Conservation (phyloP, 2,329 filamentous ascomycete species). For the Cordyceps farinosa region DNA sequence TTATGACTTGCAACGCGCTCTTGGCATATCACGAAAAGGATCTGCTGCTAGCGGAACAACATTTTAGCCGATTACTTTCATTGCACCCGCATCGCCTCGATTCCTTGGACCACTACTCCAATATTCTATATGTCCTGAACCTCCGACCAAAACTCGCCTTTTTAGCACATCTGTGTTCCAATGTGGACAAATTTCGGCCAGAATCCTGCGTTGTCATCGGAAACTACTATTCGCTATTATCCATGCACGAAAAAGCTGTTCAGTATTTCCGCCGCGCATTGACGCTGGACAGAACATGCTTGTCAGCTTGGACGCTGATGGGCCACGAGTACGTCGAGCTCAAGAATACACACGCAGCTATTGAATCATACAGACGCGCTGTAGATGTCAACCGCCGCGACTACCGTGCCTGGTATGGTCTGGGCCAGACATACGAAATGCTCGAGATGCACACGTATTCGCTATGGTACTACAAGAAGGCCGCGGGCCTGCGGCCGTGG, state of each 20-base stretch:
- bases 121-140: constrained; percentile 92
- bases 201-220: constrained; percentile 96
- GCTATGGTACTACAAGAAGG: constrained; percentile 95
- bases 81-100: constrained; percentile 73
- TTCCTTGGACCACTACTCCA: constrained; percentile 91
- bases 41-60: constrained; percentile 62
- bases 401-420: constrained; percentile 95
- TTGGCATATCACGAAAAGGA: constrained; percentile 89
- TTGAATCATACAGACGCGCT: constrained; percentile 91
- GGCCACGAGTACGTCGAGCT: constrained; percentile 98
- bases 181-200: constrained; percentile 91
- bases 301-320: constrained; percentile 98
- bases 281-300: constrained; percentile 82
- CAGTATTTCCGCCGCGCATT: constrained; percentile 95
- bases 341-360: constrained; percentile 97
- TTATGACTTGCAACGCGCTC: constrained; percentile 84
- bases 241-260: constrained; percentile 94
- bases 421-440: constrained; percentile 96
- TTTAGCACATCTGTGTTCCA: constrained; percentile 83
- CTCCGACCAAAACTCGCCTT: constrained; percentile 86
- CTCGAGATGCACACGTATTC: constrained; percentile 98
- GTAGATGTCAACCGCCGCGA: constrained; percentile 95
- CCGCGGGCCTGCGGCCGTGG: constrained; percentile 87
- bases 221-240: constrained; percentile 94
- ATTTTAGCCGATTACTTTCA: constrained; percentile 77